Evolutionary conservation across 441 rosid species (phyloP).

Genomic region (Eugenia klotzschiana): DNA sequence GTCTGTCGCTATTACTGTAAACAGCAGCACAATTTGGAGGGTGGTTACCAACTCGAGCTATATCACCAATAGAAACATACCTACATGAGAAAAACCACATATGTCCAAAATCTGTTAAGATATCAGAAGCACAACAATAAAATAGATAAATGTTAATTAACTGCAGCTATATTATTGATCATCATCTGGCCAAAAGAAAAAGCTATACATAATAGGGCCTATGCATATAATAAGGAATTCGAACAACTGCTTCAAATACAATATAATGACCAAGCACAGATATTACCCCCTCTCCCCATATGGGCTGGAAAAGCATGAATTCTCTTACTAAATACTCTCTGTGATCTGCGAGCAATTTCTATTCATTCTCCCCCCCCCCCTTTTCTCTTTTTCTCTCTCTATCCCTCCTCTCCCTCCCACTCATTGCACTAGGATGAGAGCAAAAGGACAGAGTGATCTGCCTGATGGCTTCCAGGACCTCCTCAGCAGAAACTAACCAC

Average conservation of each 20-base stretch:
- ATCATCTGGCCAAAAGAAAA: not conserved
- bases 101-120: not conserved
- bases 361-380: not conserved
- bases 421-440: not conserved
- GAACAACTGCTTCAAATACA: no score
- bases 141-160: not conserved
- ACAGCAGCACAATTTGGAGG: constrained; percentile 88
- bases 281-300: not conserved
- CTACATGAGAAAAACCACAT: constrained; percentile 16
- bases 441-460: not conserved
- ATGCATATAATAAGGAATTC: no score
- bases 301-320: not conserved
- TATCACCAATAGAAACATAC: constrained; percentile 76
- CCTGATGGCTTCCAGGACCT: not conserved
- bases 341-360: not conserved
- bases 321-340: not conserved
- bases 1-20: constrained; percentile 33
- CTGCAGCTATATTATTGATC: not conserved
- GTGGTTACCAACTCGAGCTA: constrained; percentile 76
- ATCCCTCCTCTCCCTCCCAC: not conserved
- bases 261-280: not conserved
- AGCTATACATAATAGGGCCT: not conserved
- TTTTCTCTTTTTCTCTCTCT: no score
- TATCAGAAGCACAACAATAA: not conserved
- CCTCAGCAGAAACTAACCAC: not conserved